A percentile compares a stretch with the other conserved stretches of the same genome.
These are phyloP conservation scores for Globisporangium cylindrosporum DNA, from an alignment of 352 stramenopile species.

Conservation along the genomic window DNA sequence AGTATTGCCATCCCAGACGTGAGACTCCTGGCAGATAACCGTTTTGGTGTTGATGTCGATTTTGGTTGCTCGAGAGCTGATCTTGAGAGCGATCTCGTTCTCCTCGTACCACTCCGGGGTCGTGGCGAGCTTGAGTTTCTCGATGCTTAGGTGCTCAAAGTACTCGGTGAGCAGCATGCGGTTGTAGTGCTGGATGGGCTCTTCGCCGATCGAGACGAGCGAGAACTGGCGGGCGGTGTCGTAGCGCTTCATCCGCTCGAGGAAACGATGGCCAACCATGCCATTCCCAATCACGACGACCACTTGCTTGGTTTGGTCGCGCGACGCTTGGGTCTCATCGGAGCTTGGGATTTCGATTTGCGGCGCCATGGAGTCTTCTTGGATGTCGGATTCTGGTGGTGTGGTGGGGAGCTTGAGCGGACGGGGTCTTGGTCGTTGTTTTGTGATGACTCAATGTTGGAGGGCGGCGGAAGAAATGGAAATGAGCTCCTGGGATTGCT, in stretches of 20 bases:
- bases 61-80: conserved; percentile 69
- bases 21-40: conserved; percentile 40
- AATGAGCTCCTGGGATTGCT: conserved; percentile 3
- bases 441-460: conserved; percentile 18
- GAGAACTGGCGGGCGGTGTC: conserved; percentile 55
- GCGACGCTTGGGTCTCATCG: not conserved
- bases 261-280: conserved; percentile 90
- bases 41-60: conserved; percentile 79
- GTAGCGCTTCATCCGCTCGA: conserved; percentile 72
- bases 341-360: conserved; percentile 6
- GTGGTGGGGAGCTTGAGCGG: conserved; percentile 10
- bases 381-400: not conserved
- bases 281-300: conserved; percentile 91
- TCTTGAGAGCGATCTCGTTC: conserved; percentile 69
- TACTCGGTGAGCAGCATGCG: conserved; percentile 91
- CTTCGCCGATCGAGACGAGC: conserved; percentile 91
- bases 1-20: not conserved
- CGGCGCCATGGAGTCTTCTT: conserved; percentile 2
- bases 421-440: conserved; percentile 1
- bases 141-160: conserved; percentile 90
- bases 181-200: conserved; percentile 90
- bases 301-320: conserved; percentile 33
- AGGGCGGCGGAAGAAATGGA: conserved; percentile 13
- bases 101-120: conserved; percentile 85
- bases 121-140: conserved; percentile 79